Percentiles rank a stretch among this genome's conserved stretches.
Conservation (phyloP, 2,329 filamentous ascomycete genomes). For the Aspergillus sp. region DNA sequence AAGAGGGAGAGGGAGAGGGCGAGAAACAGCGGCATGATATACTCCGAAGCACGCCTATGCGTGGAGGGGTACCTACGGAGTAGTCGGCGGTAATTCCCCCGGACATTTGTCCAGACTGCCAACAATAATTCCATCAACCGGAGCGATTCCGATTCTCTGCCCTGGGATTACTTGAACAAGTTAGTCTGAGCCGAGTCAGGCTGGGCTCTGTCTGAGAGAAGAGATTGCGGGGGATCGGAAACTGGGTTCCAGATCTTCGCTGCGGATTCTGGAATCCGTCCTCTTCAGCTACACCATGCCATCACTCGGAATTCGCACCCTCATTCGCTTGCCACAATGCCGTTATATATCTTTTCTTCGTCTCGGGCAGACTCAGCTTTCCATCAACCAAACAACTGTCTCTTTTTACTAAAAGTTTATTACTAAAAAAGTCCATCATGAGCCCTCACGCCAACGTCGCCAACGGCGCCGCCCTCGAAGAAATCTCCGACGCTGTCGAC, state of each 20-base stretch:
- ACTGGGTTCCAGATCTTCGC: conserved; percentile 22
- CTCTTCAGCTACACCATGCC: not conserved
- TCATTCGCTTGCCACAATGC: conserved; percentile 1
- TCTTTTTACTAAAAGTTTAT: not conserved
- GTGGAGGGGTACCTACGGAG: not conserved
- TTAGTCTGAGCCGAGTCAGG: not conserved
- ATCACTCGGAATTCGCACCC: not conserved
- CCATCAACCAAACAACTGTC: not conserved
- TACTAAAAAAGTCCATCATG: conserved; percentile 17
- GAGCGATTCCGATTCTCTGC: not conserved
- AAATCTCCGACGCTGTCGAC: conserved; percentile 60
- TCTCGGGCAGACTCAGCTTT: not conserved
- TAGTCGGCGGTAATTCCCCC: conserved; percentile 5
- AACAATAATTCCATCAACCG: conserved; percentile 6
- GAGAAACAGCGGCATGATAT: not conserved
- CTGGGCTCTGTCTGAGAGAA: not conserved
- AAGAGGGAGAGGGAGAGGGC: not conserved
- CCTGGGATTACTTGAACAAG: not conserved
- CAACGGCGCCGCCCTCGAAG: conserved; percentile 58
- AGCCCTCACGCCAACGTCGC: conserved; percentile 48
- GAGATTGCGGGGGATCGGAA: conserved; percentile 20
- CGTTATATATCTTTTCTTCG: not conserved
- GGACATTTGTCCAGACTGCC: not conserved
- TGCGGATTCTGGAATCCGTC: conserved; percentile 35
- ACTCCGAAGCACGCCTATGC: not conserved